Conservation (phyloP, 176 grass and related monocot species). For the Cenchrus americanus region DNA sequence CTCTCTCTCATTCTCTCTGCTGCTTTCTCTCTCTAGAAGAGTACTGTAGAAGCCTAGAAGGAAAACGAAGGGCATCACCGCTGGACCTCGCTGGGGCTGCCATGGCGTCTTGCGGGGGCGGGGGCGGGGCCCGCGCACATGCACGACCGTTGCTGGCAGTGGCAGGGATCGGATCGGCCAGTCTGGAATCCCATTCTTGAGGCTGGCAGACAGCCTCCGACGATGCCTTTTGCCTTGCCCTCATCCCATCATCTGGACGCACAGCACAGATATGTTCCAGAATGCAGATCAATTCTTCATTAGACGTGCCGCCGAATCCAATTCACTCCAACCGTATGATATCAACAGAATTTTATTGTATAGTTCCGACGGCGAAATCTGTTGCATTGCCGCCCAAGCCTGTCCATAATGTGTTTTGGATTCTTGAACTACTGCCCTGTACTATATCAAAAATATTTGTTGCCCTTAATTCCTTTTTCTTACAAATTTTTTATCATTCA, state of each 20-base stretch:
- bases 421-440: no score
- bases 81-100: slow-evolving; percentile 62
- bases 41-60: not conserved
- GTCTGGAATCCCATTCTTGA: slow-evolving; percentile 40
- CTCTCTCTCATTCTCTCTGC: not conserved
- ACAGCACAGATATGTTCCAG: slow-evolving; percentile 3
- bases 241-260: slow-evolving; percentile 12
- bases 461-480: no score
- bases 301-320: slow-evolving; percentile 31
- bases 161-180: not conserved
- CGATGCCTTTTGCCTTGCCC: not conserved
- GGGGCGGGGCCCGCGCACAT: slow-evolving; percentile 47
- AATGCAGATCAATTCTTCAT: not conserved
- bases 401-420: no score
- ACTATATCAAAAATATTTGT: no score
- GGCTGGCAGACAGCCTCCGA: not conserved
- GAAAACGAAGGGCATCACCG: not conserved
- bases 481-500: no score
- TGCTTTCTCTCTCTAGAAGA: not conserved
- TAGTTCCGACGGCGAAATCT: not conserved
- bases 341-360: not conserved
- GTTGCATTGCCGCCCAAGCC: not conserved
- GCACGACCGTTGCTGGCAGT: slow-evolving; percentile 38
- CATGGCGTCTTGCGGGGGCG: slow-evolving; percentile 42
- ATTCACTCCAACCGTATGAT: not conserved